These are phyloP conservation scores for Pichia sp. DNA, from an alignment of 1,139 yeast species.

Conservation along the genomic window DNA sequence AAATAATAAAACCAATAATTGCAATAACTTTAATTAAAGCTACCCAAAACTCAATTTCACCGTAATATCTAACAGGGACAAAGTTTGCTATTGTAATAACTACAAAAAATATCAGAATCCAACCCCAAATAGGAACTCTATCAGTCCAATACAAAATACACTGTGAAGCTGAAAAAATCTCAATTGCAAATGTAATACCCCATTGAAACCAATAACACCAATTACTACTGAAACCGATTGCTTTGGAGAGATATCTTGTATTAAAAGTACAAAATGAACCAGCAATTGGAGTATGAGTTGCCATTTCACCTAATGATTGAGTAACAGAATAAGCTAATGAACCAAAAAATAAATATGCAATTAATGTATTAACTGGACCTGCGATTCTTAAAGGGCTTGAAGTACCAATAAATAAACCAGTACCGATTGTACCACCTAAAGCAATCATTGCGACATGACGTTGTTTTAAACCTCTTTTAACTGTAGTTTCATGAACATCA, in stretches of 20 bases:
- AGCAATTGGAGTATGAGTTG: constrained; percentile 65
- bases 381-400: constrained; percentile 44
- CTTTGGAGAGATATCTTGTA: constrained; percentile 60
- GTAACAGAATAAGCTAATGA: constrained; percentile 59
- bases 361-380: constrained; percentile 63
- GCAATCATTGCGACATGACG: constrained; percentile 66
- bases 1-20: constrained; percentile 48
- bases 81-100: constrained; percentile 44
- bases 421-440: constrained; percentile 67
- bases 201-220: constrained; percentile 85
- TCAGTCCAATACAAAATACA: constrained; percentile 69
- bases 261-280: constrained; percentile 58
- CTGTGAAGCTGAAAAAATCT: constrained; percentile 73
- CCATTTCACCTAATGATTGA: constrained; percentile 74
- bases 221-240: constrained; percentile 75
- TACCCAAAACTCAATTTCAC: constrained; percentile 65
- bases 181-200: constrained; percentile 81
- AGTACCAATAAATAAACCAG: constrained; percentile 60
- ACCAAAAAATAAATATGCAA: constrained; percentile 63
- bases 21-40: constrained; percentile 55
- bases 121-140: constrained; percentile 64
- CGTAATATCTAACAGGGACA: constrained; percentile 58
- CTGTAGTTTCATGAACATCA: constrained; percentile 16
- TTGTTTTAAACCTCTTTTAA: constrained; percentile 43
- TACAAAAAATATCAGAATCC: constrained; percentile 70